Conservation (phyloP, 2,329 filamentous ascomycete genomes). For the Hymenoscyphus albidus region DNA sequence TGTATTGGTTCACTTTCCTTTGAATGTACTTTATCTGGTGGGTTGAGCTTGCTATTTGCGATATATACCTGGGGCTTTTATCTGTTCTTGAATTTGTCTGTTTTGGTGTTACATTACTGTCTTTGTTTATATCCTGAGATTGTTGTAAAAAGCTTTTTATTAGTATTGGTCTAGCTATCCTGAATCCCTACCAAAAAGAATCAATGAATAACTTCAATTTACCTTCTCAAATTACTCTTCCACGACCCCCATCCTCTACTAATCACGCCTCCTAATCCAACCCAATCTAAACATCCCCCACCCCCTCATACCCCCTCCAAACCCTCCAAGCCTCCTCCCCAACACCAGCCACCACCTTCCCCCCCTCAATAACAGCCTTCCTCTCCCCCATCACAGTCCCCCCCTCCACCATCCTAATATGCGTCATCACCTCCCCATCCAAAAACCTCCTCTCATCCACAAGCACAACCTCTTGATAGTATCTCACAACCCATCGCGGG, state of each 20-base stretch:
- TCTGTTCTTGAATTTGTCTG: background rate
- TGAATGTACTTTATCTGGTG: no score
- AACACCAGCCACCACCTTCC: conserved; percentile 23
- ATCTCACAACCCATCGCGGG: conserved; percentile 24
- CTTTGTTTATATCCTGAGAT: background rate
- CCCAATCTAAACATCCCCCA: background rate
- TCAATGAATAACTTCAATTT: background rate
- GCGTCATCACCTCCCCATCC: conserved; percentile 21
- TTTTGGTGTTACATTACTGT: background rate
- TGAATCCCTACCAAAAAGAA: background rate
- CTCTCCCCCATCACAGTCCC: conserved; percentile 20
- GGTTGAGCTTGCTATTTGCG: background rate
- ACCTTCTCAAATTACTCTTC: background rate
- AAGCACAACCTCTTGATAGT: conserved; percentile 26
- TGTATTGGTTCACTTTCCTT: no score
- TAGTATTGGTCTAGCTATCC: background rate
- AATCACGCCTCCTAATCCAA: no score
- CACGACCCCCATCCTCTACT: no score
- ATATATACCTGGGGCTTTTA: background rate
- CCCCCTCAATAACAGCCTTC: conserved; percentile 25
- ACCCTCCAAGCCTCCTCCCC: conserved; percentile 22
- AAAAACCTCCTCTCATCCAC: conserved; percentile 26
- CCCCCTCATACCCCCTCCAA: conserved; percentile 25
- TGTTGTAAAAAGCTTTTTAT: background rate
- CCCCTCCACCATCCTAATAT: conserved; percentile 18